Conservation (phyloP, 2,329 filamentous ascomycete species). For the Microcyclospora tardicrescens region DNA sequence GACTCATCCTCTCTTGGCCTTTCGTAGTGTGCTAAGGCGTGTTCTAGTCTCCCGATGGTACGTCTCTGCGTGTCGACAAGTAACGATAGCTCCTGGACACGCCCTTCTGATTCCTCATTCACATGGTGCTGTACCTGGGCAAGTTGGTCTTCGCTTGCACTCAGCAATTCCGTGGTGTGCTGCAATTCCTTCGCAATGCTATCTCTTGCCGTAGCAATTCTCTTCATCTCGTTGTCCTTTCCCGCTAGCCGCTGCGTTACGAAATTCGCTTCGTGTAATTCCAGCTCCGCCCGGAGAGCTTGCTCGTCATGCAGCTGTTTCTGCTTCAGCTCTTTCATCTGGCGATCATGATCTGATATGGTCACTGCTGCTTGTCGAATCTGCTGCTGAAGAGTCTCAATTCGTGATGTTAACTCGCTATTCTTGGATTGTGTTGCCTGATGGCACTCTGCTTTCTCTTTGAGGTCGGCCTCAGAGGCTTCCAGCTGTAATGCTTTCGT, state of each 20-base stretch:
- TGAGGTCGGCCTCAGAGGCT: no score
- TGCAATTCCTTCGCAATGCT: no score
- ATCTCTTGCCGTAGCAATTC: no score
- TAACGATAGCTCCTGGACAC: neutral
- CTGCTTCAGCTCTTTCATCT: conserved; percentile 1
- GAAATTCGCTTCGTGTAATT: neutral
- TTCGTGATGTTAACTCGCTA: no score
- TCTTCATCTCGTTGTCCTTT: neutral
- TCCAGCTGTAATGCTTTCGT: no score
- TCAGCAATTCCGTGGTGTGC: no score
- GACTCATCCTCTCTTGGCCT: neutral
- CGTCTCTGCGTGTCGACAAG: neutral
- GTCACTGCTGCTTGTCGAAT: conserved; percentile 3
- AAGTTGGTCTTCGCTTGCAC: no score
- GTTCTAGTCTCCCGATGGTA: neutral
- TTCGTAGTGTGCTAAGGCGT: neutral
- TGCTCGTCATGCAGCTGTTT: neutral
- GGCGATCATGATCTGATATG: neutral
- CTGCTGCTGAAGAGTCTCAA: neutral
- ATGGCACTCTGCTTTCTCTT: no score
- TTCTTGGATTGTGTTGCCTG: no score
- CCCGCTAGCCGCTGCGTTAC: neutral
- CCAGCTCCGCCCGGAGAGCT: neutral
- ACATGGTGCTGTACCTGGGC: neutral
- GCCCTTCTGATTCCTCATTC: neutral